These are phyloP conservation scores for Oryza australiensis DNA, from an alignment of 176 grass and related monocot species.

Conservation along the genomic window DNA sequence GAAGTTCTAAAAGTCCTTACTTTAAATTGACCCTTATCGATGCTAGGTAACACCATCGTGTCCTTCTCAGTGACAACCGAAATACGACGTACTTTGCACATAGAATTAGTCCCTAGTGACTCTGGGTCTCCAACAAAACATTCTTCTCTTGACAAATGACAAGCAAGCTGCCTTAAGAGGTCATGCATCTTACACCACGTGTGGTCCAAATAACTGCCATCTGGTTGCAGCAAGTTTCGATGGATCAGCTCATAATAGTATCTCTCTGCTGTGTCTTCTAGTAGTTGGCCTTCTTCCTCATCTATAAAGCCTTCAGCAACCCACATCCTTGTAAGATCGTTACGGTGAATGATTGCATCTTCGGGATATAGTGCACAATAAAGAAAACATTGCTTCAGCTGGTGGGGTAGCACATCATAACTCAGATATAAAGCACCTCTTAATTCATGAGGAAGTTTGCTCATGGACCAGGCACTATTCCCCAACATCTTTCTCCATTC, in stretches of 20 bases:
- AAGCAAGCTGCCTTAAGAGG: slow-evolving; percentile 38
- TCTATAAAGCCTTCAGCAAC: slow-evolving; percentile 42
- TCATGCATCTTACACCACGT: slow-evolving; percentile 2
- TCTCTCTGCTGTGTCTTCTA: slow-evolving; percentile 48
- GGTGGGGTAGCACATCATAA: slow-evolving; percentile 34
- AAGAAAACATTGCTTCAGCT: slow-evolving; percentile 52
- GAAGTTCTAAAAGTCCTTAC: too few species aligned
- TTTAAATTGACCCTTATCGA: background rate
- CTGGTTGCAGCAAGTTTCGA: slow-evolving; percentile 37
- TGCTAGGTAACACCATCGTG: too few species aligned
- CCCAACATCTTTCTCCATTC: slow-evolving; percentile 34
- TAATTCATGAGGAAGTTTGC: slow-evolving; percentile 16
- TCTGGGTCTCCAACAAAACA: slow-evolving; percentile 16
- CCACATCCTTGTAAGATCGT: slow-evolving; percentile 28
- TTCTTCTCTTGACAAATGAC: slow-evolving; percentile 28
- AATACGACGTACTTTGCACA: background rate
- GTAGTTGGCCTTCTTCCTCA: background rate
- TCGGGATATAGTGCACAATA: background rate
- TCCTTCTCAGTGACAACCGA: background rate
- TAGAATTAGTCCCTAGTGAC: background rate
- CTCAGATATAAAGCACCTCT: slow-evolving; percentile 43
- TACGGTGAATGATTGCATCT: too few species aligned
- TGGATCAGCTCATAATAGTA: slow-evolving; percentile 47
- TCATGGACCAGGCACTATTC: slow-evolving; percentile 38
- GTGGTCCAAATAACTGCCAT: background rate